A percentile compares a stretch with the other conserved stretches of the same genome.
Conservation (phyloP, 1,284 basidiomycete species). For the Tremellales sp. region DNA sequence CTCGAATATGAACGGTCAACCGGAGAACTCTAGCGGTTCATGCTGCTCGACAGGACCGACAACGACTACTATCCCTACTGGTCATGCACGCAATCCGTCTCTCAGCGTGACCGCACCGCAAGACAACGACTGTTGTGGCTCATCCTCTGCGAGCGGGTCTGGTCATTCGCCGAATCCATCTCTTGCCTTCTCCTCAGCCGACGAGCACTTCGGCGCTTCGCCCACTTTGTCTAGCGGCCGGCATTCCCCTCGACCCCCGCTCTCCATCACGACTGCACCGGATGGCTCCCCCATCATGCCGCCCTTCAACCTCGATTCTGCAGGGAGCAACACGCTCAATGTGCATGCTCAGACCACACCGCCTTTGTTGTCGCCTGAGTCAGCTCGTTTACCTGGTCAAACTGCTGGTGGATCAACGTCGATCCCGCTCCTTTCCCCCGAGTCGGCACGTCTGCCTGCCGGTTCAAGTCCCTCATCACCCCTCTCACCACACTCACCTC, state of each 20-base stretch:
- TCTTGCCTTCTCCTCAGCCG: not conserved
- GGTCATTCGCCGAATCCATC: not conserved
- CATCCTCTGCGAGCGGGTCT: not conserved
- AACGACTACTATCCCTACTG: slow-evolving; percentile 5
- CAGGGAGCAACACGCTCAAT: not conserved
- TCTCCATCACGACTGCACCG: not conserved
- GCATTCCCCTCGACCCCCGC: not conserved
- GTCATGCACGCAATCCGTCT: slow-evolving; percentile 13
- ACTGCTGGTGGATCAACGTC: not conserved
- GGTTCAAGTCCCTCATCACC: not conserved
- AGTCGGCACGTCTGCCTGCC: not conserved
- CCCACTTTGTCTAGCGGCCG: not conserved
- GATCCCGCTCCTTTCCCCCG: not conserved
- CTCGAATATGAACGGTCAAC: slow-evolving; percentile 6
- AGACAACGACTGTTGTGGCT: not conserved
- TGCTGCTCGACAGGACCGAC: slow-evolving; percentile 5
- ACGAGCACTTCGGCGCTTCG: not conserved
- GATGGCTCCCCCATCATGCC: not conserved
- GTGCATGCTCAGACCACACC: not conserved
- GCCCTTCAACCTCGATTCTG: not conserved
- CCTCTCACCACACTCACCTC: not conserved
- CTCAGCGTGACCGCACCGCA: not conserved
- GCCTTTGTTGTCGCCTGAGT: not conserved
- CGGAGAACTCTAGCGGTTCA: not conserved
- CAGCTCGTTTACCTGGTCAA: not conserved